Base-by-base conservation (phyloP, 495 filamentous ascomycete genomes). In the Penicillium cinerascens region DNA sequence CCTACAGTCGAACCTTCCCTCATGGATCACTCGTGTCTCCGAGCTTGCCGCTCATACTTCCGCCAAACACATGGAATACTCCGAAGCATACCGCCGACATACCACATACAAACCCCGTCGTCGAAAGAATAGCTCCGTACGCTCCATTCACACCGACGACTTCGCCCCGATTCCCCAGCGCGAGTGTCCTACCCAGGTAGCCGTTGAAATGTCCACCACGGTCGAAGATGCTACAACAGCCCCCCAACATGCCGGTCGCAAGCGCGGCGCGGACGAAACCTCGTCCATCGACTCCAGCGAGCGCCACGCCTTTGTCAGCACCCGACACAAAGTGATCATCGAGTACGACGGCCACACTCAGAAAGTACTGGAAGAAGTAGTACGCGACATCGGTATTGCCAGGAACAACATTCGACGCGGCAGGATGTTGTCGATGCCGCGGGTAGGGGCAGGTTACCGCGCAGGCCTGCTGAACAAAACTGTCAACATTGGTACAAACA, bases 321-420 rank as follows among this genome's bases (percentile, higher is more conserved):
- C 82, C 11, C 81, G 87, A 48, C 83, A 81, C 53, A 91, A 90
- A 80, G 83, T 95, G 49, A 84, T 92, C 23, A 87, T 96, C 38
- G 88, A 91, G 65, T 96, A 95, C 66, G 91, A 96, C 64, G 87
- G 87, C 58, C 83, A 88, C 50, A 86, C 91, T 10, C 91, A 96
- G 63, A 79, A 82, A 29, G 78, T 82, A 6, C 88, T 96, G 51
- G 91, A 95, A 63, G 75, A 82, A 43, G 72, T 95, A 26, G 91
- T 93, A 42, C 87, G 87, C 51, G 81, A 85, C 49, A 87, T 96
- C 41, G 87, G 86, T 40, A 78, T 81, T n/a, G 84, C 87, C 36
- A 78, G 91, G 55, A 95, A 93, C 69, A 79, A 86, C 52, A 82
- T 96, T 55, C 84, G 91, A 45, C 89, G 89, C 63, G 89, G 82